Evolutionary conservation across 495 filamentous ascomycete genomes (phyloP).

Genomic region (Annulohypoxylon nitens): DNA sequence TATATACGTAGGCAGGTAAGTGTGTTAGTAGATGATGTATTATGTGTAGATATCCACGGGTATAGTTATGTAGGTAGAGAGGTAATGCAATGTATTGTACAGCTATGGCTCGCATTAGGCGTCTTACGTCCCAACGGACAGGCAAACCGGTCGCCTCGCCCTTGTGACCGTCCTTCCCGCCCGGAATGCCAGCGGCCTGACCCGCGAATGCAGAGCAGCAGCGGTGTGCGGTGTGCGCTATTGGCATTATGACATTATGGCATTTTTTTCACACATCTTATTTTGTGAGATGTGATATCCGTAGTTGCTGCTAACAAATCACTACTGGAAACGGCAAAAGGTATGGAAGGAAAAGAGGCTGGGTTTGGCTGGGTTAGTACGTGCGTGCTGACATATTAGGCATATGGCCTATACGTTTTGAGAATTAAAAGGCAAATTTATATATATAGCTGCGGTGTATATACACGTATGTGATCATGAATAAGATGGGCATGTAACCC

Average conservation of each 20-base stretch:
- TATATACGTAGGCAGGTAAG: neutral
- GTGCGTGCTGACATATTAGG: neutral
- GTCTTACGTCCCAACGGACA: conserved; percentile 45
- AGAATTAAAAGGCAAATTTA: conserved; percentile 8
- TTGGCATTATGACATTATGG: conserved; percentile 13
- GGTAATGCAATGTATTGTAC: neutral
- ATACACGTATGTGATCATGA: conserved; percentile 12
- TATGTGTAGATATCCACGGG: neutral
- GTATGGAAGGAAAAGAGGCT: neutral
- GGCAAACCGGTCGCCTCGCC: conserved; percentile 22
- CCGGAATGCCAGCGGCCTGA: conserved; percentile 44
- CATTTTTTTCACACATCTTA: neutral
- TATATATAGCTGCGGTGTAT: neutral
- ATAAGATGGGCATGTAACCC: neutral
- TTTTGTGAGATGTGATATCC: conserved; percentile 41
- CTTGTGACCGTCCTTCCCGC: conserved; percentile 42
- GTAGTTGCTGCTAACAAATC: neutral
- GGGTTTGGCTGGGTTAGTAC: neutral
- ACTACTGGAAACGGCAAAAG: conserved; percentile 1
- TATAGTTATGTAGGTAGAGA: neutral
- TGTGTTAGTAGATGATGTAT: neutral
- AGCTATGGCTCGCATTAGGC: conserved; percentile 34
- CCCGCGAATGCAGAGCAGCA: conserved; percentile 41
- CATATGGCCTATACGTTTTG: neutral
- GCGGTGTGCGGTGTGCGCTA: conserved; percentile 27